Percentiles rank a stretch among this genome's conserved stretches.
phyloP scores from a whole-genome alignment of 1,284 basidiomycete genomes.

The Trametes hirsuta region DNA sequence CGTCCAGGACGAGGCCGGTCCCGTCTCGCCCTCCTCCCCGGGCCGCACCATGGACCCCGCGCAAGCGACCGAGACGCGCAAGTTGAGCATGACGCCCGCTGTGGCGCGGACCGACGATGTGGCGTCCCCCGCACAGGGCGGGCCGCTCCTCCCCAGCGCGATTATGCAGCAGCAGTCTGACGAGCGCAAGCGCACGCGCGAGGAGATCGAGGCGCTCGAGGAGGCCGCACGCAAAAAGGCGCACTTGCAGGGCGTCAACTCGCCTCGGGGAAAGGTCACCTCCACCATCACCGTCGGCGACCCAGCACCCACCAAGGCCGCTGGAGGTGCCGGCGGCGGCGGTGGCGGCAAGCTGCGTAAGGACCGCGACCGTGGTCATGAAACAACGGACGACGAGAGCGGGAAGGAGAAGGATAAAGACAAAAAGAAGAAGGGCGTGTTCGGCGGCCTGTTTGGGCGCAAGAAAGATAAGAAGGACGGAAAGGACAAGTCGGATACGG shows the following conservation, averaged over 20 bases:
- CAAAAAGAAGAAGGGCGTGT: constrained; percentile 73
- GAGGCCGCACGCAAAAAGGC: constrained; percentile 61
- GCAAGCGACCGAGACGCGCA: constrained; percentile 66
- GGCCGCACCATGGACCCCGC: constrained; percentile 53
- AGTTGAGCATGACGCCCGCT: constrained; percentile 76
- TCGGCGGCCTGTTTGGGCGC: constrained; percentile 74
- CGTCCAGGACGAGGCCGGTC: constrained; percentile 27
- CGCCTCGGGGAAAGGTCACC: constrained; percentile 14
- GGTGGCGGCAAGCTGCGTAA: constrained; percentile 65
- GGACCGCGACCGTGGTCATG: constrained; percentile 48
- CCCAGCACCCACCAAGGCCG: neutral
- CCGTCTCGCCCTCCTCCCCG: constrained; percentile 31
- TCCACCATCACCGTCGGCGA: constrained; percentile 14
- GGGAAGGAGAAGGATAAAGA: constrained; percentile 49
- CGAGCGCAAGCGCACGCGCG: constrained; percentile 58
- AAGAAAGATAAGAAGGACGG: constrained; percentile 82
- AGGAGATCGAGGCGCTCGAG: constrained; percentile 61
- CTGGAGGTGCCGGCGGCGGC: constrained; percentile 27
- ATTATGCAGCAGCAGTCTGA: constrained; percentile 58
- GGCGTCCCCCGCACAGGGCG: constrained; percentile 33
- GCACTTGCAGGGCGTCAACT: constrained; percentile 33
- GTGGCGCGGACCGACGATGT: constrained; percentile 55
- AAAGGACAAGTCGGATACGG: constrained; percentile 52
- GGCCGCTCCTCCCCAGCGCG: constrained; percentile 48
- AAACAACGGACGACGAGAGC: constrained; percentile 48